Percentiles rank a stretch among this genome's conserved stretches.
Evolutionary conservation across 352 stramenopile genomes (phyloP).

Genomic region (Globisporangium ultimum): DNA sequence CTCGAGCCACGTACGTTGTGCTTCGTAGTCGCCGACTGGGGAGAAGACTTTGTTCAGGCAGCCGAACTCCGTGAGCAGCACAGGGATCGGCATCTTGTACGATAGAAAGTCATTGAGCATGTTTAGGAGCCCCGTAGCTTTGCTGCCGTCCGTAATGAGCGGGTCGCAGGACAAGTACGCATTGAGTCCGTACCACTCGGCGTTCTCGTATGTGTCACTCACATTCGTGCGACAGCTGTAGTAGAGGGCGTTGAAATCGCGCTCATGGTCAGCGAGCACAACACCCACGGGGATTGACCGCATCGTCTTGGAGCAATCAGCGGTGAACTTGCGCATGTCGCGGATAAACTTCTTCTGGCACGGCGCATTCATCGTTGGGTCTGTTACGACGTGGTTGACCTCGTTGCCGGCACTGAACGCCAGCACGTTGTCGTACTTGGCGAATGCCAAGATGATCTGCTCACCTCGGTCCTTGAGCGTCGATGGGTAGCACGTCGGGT

Average conservation of each 20-base stretch:
- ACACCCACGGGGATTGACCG: slow-evolving; percentile 79
- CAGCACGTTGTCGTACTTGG: slow-evolving; percentile 84
- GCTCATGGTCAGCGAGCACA: slow-evolving; percentile 57
- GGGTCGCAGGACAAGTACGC: slow-evolving; percentile 77
- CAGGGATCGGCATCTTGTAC: slow-evolving; percentile 65
- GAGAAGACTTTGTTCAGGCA: slow-evolving; percentile 62
- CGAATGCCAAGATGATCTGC: slow-evolving; percentile 74
- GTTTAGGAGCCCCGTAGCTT: slow-evolving; percentile 50
- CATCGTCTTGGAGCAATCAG: slow-evolving; percentile 35
- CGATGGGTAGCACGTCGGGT: slow-evolving; percentile 55
- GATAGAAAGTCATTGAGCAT: slow-evolving; percentile 57
- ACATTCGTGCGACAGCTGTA: slow-evolving; percentile 82
- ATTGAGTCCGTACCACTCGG: slow-evolving; percentile 88
- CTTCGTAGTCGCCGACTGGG: slow-evolving; percentile 51
- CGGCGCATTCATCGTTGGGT: slow-evolving; percentile 49
- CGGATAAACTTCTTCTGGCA: slow-evolving; percentile 90
- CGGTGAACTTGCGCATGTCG: slow-evolving; percentile 76
- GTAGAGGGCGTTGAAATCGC: slow-evolving; percentile 72
- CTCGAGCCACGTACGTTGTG: slow-evolving; percentile 63
- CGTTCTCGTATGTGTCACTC: slow-evolving; percentile 66
- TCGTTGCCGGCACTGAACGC: slow-evolving; percentile 82
- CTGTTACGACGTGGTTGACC: slow-evolving; percentile 57
- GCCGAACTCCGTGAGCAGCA: slow-evolving; percentile 84
- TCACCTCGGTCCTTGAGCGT: slow-evolving; percentile 67
- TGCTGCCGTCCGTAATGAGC: slow-evolving; percentile 21